A percentile compares a stretch with the other conserved stretches of the same genome.
Conservation (phyloP, 768 basidiomycete genomes). For the Tylopilus intermedius region DNA sequence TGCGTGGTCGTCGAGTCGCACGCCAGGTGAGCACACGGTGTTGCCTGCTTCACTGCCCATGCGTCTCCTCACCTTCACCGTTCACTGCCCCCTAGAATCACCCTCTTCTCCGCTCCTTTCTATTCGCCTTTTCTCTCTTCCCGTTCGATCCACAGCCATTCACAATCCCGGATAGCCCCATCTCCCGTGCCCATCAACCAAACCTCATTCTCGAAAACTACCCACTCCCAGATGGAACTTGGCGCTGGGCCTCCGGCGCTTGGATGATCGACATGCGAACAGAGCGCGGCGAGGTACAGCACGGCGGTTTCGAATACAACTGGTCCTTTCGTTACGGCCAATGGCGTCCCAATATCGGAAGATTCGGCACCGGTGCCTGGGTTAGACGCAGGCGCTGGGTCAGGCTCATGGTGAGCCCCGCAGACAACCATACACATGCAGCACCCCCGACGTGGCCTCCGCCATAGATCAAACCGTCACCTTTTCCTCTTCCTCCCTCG, state of each 20-base stretch:
- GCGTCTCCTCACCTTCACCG: background rate
- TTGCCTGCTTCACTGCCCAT: too few relatives aligned
- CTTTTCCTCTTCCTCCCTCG: constrained; percentile 12
- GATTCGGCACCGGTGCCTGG: constrained; percentile 61
- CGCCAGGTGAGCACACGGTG: too few relatives aligned
- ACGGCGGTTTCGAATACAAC: constrained; percentile 85
- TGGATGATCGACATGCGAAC: constrained; percentile 92
- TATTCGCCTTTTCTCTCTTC: constrained; percentile 69
- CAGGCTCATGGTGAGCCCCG: constrained; percentile 75
- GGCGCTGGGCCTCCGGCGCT: constrained; percentile 73
- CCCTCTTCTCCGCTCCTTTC: constrained; percentile 65
- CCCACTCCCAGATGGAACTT: constrained; percentile 73
- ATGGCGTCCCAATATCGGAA: constrained; percentile 63
- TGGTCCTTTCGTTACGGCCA: constrained; percentile 63
- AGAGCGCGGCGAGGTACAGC: constrained; percentile 66
- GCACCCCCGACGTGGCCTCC: background rate
- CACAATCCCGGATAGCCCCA: constrained; percentile 48
- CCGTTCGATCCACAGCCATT: constrained; percentile 71
- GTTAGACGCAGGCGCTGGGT: constrained; percentile 81
- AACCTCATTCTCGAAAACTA: constrained; percentile 57
- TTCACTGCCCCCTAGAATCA: constrained; percentile 40
- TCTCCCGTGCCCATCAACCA: constrained; percentile 43
- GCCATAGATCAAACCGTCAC: background rate
- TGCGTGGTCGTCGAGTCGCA: too few relatives aligned
- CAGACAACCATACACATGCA: constrained; percentile 19